These are phyloP conservation scores for Neltuma alba DNA, from an alignment of 306 rosid species.

Conservation along the genomic window DNA sequence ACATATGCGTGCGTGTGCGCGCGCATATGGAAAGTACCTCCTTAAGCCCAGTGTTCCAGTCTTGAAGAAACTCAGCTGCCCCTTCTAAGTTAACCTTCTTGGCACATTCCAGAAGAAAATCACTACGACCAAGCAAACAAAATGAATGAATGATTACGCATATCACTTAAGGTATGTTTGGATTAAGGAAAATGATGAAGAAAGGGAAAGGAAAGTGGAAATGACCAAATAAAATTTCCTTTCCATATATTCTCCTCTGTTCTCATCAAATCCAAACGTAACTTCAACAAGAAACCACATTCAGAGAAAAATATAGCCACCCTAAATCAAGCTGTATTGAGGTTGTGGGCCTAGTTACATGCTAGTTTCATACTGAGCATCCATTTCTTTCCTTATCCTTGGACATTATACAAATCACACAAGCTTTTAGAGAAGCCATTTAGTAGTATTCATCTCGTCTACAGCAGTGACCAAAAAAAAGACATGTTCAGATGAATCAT, in stretches of 20 bases:
- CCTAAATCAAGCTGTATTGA: not conserved
- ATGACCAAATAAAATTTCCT: not conserved
- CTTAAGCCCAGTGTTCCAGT: constrained; percentile 71
- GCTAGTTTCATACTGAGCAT: constrained; percentile 13
- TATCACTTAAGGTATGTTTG: not conserved
- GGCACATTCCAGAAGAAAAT: constrained; percentile 84
- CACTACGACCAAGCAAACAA: constrained; percentile 59
- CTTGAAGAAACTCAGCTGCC: constrained; percentile 80
- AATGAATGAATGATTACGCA: constrained; percentile 26
- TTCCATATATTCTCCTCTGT: not conserved
- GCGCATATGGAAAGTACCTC: constrained; percentile 59
- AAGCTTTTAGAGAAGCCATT: too few relatives aligned
- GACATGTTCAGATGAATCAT: too few relatives aligned
- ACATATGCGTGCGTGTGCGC: too few relatives aligned
- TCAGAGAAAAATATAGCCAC: constrained; percentile 18
- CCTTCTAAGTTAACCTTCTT: constrained; percentile 75
- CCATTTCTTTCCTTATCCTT: constrained; percentile 4
- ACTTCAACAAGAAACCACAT: constrained; percentile 26
- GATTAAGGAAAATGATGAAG: not conserved
- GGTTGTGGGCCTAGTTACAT: constrained; percentile 2
- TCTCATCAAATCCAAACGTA: not conserved
- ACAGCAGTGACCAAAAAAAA: too few relatives aligned
- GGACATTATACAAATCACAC: too few relatives aligned
- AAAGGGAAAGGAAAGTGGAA: not conserved
- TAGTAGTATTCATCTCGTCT: too few relatives aligned